Percentiles rank a stretch among this genome's conserved stretches.
Evolutionary conservation across 2,329 filamentous ascomycete species (phyloP).

Genomic region (Ceratocystiopsis sp.): DNA sequence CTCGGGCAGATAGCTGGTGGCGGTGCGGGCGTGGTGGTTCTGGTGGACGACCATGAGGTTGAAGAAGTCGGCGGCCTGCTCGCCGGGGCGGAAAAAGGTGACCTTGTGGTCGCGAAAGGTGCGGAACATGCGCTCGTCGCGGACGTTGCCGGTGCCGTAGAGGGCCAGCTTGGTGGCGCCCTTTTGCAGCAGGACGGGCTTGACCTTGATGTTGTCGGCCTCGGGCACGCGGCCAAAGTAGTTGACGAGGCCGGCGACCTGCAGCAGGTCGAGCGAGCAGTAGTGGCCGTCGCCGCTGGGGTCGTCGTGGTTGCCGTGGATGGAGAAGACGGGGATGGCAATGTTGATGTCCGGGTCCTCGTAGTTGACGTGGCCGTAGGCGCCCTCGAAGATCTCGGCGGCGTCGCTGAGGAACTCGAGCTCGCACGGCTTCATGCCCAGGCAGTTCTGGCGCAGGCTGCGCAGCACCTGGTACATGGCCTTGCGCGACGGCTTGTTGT

Average conservation of each 20-base stretch:
- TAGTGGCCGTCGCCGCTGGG: conserved; percentile 90
- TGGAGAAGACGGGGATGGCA: conserved; percentile 92
- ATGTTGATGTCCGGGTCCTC: conserved; percentile 95
- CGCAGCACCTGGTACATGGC: conserved; percentile 97
- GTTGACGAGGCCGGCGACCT: conserved; percentile 82
- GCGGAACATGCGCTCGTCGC: conserved; percentile 84
- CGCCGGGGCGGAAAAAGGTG: conserved; percentile 73
- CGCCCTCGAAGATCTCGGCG: conserved; percentile 73
- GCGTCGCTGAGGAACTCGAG: conserved; percentile 90
- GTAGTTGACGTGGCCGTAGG: conserved; percentile 92
- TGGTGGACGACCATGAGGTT: conserved; percentile 91
- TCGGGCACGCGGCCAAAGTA: conserved; percentile 89
- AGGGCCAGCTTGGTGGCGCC: conserved; percentile 82
- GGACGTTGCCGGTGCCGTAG: conserved; percentile 88
- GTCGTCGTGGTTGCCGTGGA: conserved; percentile 96
- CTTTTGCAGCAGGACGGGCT: conserved; percentile 85
- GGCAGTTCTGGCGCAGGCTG: conserved; percentile 78
- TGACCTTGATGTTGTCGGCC: conserved; percentile 83
- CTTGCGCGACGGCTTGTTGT: conserved; percentile 92
- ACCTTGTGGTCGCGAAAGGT: conserved; percentile 89
- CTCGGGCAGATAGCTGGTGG: conserved; percentile 88
- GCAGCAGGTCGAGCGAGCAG: conserved; percentile 78
- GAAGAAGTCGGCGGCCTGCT: conserved; percentile 82
- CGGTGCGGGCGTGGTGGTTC: conserved; percentile 82
- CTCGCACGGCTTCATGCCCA: conserved; percentile 89